Base-by-base conservation (phyloP, 2,329 filamentous ascomycete genomes). In the Colletotrichum abscissum region DNA sequence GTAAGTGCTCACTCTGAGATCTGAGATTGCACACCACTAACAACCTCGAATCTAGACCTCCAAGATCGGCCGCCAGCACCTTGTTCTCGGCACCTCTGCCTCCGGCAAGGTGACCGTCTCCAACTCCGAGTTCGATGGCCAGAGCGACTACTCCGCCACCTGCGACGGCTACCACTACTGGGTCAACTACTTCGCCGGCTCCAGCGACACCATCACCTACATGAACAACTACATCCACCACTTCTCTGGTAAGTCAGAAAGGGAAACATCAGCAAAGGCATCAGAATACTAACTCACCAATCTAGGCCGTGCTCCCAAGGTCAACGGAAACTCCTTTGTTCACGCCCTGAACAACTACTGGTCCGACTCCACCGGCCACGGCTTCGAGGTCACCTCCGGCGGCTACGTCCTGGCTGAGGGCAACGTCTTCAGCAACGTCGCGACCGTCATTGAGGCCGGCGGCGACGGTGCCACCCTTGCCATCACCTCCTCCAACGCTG, bases 291-390 rank as follows among this genome's bases (percentile, higher is more conserved):
- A 8, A 63, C 24, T 42, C 16, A 24, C 5, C 3, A 19, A 4
- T 14, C 5, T 24, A 63, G 59, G 89, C 72, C 89, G 89, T 73
- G 82, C 84, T 22, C 90, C 89, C 77, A 90, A 91, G 83, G 83
- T 91, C 42, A 84, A 84, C 46, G 88, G 88, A 80, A 89, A 89
- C 68, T 85, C 90, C 62, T 82, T 85, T 26, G 80, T 92, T 68
- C 90, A 92, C 81, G 88, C 87, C 62, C 87, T 90, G 79, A 91
- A 91, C 86, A 91, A 91, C 85, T 90, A 88, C 85, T 91, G 85
- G 83, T 84, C 88, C 78, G 84, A 86, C 77, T 88, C 86, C 80
- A 79, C 81, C 24, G 87, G 86, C 57, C 90, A 91, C 81, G 87
- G 88, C 22, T 91, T 91, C 78, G 90, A 90, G 81, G 80, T 86